phyloP scores from a whole-genome alignment of 345 rosid species.

The Eucalyptus tenuipes region DNA sequence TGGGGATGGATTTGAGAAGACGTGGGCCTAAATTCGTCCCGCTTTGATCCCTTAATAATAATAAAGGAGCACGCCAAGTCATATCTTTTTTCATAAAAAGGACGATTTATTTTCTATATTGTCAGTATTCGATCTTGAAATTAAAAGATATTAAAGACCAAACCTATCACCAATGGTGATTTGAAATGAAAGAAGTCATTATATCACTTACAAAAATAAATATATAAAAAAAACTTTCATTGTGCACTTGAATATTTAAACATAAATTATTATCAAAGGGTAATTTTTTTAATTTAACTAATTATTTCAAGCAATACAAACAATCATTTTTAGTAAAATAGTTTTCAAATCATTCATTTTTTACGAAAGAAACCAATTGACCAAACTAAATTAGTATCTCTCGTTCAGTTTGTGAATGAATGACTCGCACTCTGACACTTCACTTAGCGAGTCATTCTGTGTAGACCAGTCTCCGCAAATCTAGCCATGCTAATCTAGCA shows the following conservation, averaged over 20 bases:
- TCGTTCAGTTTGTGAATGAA: not conserved
- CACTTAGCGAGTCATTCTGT: not conserved
- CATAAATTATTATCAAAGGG: not conserved
- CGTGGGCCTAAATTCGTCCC: not conserved
- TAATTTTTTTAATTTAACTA: not conserved
- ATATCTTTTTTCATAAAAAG: not conserved
- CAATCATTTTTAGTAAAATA: fast-evolving
- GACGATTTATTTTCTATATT: not conserved
- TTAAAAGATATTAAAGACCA: not conserved
- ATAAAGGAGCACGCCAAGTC: not conserved
- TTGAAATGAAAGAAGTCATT: fast-evolving
- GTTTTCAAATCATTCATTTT: not conserved
- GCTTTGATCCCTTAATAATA: not conserved
- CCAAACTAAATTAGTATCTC: fast-evolving
- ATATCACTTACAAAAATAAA: not conserved
- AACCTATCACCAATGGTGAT: not conserved
- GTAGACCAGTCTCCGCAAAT: not conserved
- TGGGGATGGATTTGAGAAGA: not conserved
- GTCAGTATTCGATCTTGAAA: not conserved
- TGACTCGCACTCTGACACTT: not conserved
- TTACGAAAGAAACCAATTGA: fast-evolving
- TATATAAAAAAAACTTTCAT: not conserved
- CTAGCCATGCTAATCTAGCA: not conserved
- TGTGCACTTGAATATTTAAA: not conserved
- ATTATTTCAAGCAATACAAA: fast-evolving